These are phyloP conservation scores for Fusarium annulatum DNA, from an alignment of 2,329 filamentous ascomycete species.

Conservation along the genomic window DNA sequence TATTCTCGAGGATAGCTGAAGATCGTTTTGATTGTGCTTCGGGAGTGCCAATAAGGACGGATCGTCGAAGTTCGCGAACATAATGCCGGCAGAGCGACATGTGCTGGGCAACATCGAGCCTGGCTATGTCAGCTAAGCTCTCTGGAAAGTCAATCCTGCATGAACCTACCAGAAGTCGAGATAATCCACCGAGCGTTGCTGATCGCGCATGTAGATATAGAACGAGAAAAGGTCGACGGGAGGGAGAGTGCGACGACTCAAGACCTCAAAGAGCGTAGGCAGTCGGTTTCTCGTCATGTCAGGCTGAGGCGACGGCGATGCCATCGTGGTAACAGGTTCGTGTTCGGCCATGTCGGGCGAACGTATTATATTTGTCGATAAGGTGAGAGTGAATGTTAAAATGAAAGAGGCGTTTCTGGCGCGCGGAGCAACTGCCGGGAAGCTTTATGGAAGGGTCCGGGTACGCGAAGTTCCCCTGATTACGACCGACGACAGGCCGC, in stretches of 20 bases:
- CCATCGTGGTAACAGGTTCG: conserved; percentile 43
- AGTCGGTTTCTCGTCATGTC: conserved; percentile 81
- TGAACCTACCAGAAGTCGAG: conserved; percentile 90
- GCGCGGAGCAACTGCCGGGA: conserved; percentile 27
- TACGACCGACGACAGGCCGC: conserved; percentile 21
- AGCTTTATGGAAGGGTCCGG: conserved; percentile 25
- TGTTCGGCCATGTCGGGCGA: conserved; percentile 44
- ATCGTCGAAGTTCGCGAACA: conserved; percentile 92
- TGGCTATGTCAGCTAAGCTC: conserved; percentile 53
- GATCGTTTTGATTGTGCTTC: conserved; percentile 92
- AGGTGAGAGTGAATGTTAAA: conserved; percentile 26
- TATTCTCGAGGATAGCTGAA: conserved; percentile 78
- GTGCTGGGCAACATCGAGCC: conserved; percentile 99
- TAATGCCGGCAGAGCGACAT: conserved; percentile 98
- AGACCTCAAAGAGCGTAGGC: conserved; percentile 93
- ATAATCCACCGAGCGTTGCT: conserved; percentile 97
- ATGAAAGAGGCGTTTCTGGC: conserved; percentile 32
- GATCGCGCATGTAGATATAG: conserved; percentile 99
- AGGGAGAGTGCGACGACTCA: conserved; percentile 92
- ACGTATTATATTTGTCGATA: conserved; percentile 10
- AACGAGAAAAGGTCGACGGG: conserved; percentile 98
- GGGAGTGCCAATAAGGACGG: conserved; percentile 91
- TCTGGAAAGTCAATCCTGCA: background rate
- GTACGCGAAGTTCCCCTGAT: conserved; percentile 39
- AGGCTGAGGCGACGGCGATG: conserved; percentile 65